phyloP scores from a whole-genome alignment of 352 stramenopile genomes.

The Pythium aphanidermatum region DNA sequence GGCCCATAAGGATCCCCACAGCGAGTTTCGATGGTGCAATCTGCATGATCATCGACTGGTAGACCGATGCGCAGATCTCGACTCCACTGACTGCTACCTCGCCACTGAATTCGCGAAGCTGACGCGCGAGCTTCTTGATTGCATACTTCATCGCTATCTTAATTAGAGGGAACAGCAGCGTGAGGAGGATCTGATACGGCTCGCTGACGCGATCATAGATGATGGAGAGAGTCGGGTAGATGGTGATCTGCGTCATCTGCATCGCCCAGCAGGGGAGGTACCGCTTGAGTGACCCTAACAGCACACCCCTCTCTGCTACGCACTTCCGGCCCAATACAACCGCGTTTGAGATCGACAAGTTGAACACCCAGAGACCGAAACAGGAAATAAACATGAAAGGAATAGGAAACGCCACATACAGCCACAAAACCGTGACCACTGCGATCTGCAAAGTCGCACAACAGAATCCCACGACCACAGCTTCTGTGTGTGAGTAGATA shows the following conservation, averaged over 20 bases:
- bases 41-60: slow-evolving; percentile 13
- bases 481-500: no score
- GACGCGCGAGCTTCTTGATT: background rate
- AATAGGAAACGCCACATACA: background rate
- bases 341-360: background rate
- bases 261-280: background rate
- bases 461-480: background rate
- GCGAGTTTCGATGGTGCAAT: background rate
- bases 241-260: background rate
- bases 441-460: background rate
- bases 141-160: slow-evolving; percentile 1
- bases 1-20: slow-evolving; percentile 1
- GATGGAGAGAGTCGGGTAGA: slow-evolving; percentile 7
- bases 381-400: background rate
- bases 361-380: background rate
- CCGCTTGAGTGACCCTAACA: background rate
- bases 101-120: background rate
- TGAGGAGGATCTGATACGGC: background rate
- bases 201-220: background rate
- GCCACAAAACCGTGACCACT: background rate
- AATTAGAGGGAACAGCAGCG: slow-evolving; percentile 1
- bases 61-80: slow-evolving; percentile 7
- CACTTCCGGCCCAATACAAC: background rate
- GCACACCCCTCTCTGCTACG: background rate
- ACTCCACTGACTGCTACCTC: slow-evolving; percentile 11